Evolutionary conservation across 2,329 filamentous ascomycete species (phyloP), one percentile per base, ranked within the genome.

Genomic region (Neoarthrinium moseri): DNA sequence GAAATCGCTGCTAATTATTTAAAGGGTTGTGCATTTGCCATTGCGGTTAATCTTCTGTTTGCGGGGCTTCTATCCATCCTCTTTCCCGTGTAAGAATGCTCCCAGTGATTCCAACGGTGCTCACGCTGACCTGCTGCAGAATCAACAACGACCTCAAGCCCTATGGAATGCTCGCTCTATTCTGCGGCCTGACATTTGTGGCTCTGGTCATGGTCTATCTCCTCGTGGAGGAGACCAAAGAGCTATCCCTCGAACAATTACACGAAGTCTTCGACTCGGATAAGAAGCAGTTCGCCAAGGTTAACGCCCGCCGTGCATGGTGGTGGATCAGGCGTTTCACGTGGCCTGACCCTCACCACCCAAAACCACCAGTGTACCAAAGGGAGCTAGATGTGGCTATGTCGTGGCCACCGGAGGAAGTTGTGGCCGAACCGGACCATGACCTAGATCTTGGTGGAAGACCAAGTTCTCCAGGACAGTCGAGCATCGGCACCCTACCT

Each of bases 121-220:
- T 6, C n/a, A 4, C 18, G 8, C 35, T 24, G 4, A 38, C 2
- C 2, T 22, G 6, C n/a, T 7, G n/a, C 35, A 38, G 35, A 7
- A 18, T 38, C 10, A 24, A 38, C 10, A 6, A 15, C 11, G 5
- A 21, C 2, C 11, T 38, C 15, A 10, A 38, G 6, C 21, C 35
- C 1, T 24, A 22, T 7, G 35, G 35, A 7, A 13, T 24, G 4
- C 20, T 38, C 2, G 17, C 12, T 7, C 22, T 22, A 2, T 38
- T 38, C 35, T 48, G 43, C 12, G 57, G 57, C 2, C 46, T 39
- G 8, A 47, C 45, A 2, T 44, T 58, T 29, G 50, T 59, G 8
- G 56, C 58, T 20, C 47, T 57, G 18, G 56, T 56, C 4, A 56
- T 55, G n/a, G 51, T 38, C 7, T 38, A 38, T 24, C 35, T 38